A percentile compares a stretch with the other conserved stretches of the same genome.
Evolutionary conservation across 306 rosid species (phyloP).

Genomic region (Citrullus amarus): DNA sequence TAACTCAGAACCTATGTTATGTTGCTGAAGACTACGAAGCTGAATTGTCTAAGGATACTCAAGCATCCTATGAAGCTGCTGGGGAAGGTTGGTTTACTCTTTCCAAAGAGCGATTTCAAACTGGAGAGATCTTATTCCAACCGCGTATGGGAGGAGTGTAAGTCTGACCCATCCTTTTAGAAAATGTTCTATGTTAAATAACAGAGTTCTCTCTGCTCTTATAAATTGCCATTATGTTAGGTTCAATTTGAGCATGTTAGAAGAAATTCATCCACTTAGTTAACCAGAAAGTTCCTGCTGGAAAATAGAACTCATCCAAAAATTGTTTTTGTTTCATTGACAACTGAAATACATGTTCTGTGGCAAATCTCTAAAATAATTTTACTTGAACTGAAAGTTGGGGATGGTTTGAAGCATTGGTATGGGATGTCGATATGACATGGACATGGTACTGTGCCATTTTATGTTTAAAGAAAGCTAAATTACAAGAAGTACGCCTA

Average conservation of each 20-base stretch:
- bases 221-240: too few relatives aligned
- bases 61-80: constrained; percentile 47
- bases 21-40: constrained; percentile 86
- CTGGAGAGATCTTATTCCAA: constrained; percentile 75
- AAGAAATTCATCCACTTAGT: too few relatives aligned
- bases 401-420: neutral
- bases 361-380: neutral
- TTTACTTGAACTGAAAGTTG: neutral
- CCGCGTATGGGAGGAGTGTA: constrained; percentile 80
- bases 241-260: too few relatives aligned
- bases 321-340: neutral
- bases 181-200: neutral
- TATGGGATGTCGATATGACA: neutral
- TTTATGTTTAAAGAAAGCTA: neutral
- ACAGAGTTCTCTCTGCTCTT: neutral
- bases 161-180: constrained; percentile 19
- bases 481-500: too few relatives aligned
- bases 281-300: neutral
- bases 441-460: neutral
- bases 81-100: constrained; percentile 74
- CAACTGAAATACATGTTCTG: neutral
- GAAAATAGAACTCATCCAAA: neutral
- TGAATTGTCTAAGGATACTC: constrained; percentile 50
- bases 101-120: constrained; percentile 82
- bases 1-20: constrained; percentile 61